A percentile compares a stretch with the other conserved stretches of the same genome.
These are phyloP conservation scores for Exobasidium cylindrosporum DNA, from an alignment of 1,284 basidiomycete species.

Conservation along the genomic window DNA sequence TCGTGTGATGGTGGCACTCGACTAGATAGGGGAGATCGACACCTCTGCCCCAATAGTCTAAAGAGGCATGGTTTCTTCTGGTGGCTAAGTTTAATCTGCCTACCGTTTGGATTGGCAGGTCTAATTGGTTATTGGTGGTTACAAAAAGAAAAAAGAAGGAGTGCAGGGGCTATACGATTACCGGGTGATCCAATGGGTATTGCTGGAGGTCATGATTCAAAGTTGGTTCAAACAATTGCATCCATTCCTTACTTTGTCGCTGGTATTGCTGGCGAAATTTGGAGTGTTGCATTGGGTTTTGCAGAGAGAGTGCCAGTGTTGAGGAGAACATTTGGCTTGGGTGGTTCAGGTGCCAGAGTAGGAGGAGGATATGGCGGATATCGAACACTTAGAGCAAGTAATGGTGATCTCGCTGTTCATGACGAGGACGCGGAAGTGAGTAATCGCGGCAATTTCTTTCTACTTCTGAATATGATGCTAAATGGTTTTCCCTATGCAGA, in stretches of 20 bases:
- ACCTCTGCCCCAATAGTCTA: constrained; percentile 35
- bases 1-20: constrained; percentile 42
- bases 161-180: constrained; percentile 50
- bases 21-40: constrained; percentile 42
- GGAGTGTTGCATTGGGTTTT: constrained; percentile 26
- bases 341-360: constrained; percentile 8
- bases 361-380: constrained; percentile 42
- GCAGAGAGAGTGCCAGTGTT: constrained; percentile 30
- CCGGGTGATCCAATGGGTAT: constrained; percentile 60
- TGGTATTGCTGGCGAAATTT: constrained; percentile 24
- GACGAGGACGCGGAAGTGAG: constrained; percentile 9
- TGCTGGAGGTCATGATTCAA: constrained; percentile 57
- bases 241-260: constrained; percentile 27
- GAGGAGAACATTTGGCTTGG: background rate
- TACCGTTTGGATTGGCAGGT: constrained; percentile 31
- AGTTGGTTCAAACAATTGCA: constrained; percentile 64
- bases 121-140: constrained; percentile 43
- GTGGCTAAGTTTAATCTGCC: constrained; percentile 45
- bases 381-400: constrained; percentile 1
- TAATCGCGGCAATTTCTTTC: too few species aligned
- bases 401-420: background rate
- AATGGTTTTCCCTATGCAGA: too few species aligned
- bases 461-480: background rate
- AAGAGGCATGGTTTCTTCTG: constrained; percentile 41
- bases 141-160: background rate